Evolutionary conservation across 2,329 filamentous ascomycete genomes (phyloP).

Genomic region (Trichoderma polysporum): DNA sequence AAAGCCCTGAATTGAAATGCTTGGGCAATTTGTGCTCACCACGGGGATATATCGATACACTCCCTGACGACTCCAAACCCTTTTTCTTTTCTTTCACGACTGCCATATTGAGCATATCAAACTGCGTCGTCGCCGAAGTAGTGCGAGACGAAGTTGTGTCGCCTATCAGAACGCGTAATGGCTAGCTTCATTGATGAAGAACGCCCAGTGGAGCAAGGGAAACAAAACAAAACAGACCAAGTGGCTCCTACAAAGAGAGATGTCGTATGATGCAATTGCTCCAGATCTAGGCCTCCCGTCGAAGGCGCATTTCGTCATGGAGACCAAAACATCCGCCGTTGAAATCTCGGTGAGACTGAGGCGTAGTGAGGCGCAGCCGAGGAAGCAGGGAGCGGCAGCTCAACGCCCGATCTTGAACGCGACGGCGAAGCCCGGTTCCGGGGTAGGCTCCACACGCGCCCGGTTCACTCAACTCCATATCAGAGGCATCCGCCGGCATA

Average conservation of each 20-base stretch:
- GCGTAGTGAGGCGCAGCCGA: conserved; percentile 14
- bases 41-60: not conserved
- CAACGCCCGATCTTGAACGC: conserved; percentile 3
- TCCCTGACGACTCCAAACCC: not conserved
- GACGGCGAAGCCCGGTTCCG: conserved; percentile 6
- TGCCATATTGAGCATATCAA: not conserved
- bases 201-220: not conserved
- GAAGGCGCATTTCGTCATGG: conserved; percentile 7
- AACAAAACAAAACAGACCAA: not conserved
- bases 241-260: not conserved
- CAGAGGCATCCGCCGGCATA: not conserved
- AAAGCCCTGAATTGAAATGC: not conserved
- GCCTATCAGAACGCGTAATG: not conserved
- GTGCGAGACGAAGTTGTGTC: not conserved
- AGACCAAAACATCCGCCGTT: not conserved
- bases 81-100: not conserved
- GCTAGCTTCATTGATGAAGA: not conserved
- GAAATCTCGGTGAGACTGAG: conserved; percentile 10
- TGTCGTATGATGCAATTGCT: conserved; percentile 8
- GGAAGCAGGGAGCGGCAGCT: conserved; percentile 1
- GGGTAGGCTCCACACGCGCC: not conserved
- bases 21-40: not conserved
- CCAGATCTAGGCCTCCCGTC: not conserved
- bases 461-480: not conserved
- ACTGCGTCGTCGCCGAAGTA: not conserved